These are phyloP conservation scores for Agapanthus africanus DNA, from an alignment of 106 monocot species.

Conservation along the genomic window DNA sequence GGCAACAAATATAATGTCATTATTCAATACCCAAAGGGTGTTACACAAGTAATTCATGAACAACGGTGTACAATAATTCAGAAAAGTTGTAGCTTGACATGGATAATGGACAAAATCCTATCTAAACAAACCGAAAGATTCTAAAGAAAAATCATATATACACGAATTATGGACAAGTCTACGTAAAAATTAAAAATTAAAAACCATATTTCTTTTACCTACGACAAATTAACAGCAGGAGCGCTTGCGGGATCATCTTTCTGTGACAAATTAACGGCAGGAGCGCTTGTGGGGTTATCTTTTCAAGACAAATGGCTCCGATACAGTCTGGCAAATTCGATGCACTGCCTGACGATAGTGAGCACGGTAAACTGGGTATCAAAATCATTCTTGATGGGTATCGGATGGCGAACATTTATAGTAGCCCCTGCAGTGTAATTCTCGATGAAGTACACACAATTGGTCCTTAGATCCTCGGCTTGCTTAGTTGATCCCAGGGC, in stretches of 20 bases:
- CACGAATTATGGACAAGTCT: neutral
- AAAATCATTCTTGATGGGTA: slow-evolving; percentile 35
- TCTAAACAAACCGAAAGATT: no score
- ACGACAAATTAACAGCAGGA: neutral
- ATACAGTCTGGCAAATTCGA: slow-evolving; percentile 49
- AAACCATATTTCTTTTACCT: slow-evolving; percentile 8
- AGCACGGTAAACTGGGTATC: slow-evolving; percentile 45
- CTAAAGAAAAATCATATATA: neutral
- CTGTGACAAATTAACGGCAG: no score
- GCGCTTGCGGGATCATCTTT: neutral
- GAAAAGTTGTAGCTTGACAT: no score
- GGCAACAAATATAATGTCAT: neutral
- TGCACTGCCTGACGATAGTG: slow-evolving; percentile 55
- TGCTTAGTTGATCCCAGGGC: slow-evolving; percentile 32
- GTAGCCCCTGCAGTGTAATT: slow-evolving; percentile 40
- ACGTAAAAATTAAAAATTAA: neutral
- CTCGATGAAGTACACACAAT: slow-evolving; percentile 80
- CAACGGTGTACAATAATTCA: neutral
- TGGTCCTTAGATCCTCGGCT: slow-evolving; percentile 60
- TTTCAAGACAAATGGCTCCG: slow-evolving; percentile 27
- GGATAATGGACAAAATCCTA: no score
- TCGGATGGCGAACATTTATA: slow-evolving; percentile 9
- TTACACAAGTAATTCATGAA: neutral
- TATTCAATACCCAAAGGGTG: slow-evolving; percentile 1
- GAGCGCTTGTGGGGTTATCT: no score